Evolutionary conservation across 2,329 filamentous ascomycete species (phyloP).

Genomic region (Penicillium sp.): DNA sequence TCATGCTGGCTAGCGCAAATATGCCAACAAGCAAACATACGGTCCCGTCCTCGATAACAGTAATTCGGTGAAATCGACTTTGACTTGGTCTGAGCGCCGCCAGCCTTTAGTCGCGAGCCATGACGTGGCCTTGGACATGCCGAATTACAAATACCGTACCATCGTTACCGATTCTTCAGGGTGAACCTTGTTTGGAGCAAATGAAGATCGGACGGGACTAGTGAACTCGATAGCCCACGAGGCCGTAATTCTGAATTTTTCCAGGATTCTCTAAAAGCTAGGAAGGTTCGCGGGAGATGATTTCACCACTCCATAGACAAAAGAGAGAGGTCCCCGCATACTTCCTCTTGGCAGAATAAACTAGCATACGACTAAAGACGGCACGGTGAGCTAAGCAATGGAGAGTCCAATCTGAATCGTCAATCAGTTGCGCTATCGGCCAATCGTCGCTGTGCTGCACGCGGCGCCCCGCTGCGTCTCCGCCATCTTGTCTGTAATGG

Average conservation of each 20-base stretch:
- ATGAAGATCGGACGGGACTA: not conserved
- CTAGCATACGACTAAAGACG: not conserved
- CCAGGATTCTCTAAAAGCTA: not conserved
- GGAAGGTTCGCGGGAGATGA: not conserved
- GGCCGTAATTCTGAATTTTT: not conserved
- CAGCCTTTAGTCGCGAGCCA: conserved; percentile 2
- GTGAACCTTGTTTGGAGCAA: not conserved
- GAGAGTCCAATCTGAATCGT: not conserved
- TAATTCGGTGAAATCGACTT: not conserved
- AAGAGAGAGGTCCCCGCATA: not conserved
- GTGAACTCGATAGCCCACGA: not conserved
- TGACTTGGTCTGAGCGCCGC: conserved; percentile 7
- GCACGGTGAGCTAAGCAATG: conserved; percentile 2
- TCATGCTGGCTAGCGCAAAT: not conserved
- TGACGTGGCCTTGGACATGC: conserved; percentile 13
- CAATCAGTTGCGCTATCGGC: not conserved
- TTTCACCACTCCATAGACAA: not conserved
- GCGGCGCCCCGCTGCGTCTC: not conserved
- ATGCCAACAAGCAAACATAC: not conserved
- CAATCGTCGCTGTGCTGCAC: not conserved
- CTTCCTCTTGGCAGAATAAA: not conserved
- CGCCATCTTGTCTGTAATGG: not conserved
- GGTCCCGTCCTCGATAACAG: not conserved
- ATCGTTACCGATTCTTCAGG: not conserved
- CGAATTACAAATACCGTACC: conserved; percentile 12